Base-by-base conservation (phyloP, 2,329 filamentous ascomycete genomes). In the Dendrostoma leiphaemia region DNA sequence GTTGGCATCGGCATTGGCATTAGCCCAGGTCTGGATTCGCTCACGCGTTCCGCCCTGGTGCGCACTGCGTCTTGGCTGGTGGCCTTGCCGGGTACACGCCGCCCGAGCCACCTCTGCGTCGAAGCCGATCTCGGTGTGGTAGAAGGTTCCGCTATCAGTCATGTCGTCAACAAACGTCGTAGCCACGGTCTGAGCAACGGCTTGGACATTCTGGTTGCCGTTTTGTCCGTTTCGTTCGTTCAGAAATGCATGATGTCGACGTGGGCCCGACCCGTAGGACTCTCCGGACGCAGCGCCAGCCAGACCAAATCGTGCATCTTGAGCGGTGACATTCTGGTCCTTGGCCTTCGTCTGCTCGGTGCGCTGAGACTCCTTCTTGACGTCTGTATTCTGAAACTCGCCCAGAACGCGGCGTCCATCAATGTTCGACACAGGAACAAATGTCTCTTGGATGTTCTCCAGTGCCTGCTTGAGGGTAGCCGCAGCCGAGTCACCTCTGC, bases 401-500 rank as follows among this genome's bases (percentile, higher is more conserved):
- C 29, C 34, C 24, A 12, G 10, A 7, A 57, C 17, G 6, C 54
- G 54, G 6, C 31, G 12, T 3, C 54, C 50, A 21, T 53, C 34
- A 2, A 24, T 15, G 23, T 49, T 41, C 8, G 26, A 28, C 4
- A 53, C 15, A 5, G 50, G 32, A 3, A 50, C 44, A 17, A 46
- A 57, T 1, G 17, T 48, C 40, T 57, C 54, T 2, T 46, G 34
- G n/a, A 56, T 47, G 9, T 12, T 26, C 10, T 38, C 31, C 9
- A 37, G 35, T 2, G 40, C 31, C 31, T 28, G 23, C 19, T 19
- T 9, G 13, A 37, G 6, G 13, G 17, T 48, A 5, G 17, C 15
- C 3, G 15, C 15, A 8, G 26, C 19, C 4, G 10, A 8, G 12
- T 52, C 24, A 8, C 24, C 40, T n/a, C n/a, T n/a, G 9, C 44